These are phyloP conservation scores for Phaeolepiota aurea DNA, from an alignment of 768 basidiomycete species.

Conservation along the genomic window DNA sequence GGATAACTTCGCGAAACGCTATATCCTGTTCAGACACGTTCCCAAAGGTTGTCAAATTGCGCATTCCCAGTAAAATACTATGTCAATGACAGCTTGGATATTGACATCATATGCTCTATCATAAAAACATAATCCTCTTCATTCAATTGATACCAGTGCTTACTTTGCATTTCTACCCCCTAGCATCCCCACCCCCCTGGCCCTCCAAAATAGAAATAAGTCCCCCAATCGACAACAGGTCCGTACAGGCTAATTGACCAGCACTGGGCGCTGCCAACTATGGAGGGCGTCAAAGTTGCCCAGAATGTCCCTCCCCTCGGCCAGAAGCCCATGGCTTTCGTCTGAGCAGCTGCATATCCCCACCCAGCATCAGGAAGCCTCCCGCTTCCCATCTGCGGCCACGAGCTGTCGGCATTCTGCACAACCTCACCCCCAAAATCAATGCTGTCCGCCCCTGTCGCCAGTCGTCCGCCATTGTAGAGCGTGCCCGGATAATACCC, in stretches of 20 bases:
- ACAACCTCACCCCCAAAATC: background rate
- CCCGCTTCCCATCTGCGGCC: background rate
- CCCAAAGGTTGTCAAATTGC: too few relatives aligned
- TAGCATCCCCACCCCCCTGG: background rate
- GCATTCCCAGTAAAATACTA: too few relatives aligned
- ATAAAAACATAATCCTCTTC: too few relatives aligned
- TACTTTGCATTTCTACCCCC: too few relatives aligned
- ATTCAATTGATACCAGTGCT: too few relatives aligned
- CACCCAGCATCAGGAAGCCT: background rate
- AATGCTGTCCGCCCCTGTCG: background rate
- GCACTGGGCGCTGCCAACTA: background rate
- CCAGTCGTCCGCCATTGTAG: background rate
- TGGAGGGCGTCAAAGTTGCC: background rate
- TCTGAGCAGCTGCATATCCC: background rate
- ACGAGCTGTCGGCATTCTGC: background rate
- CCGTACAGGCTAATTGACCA: background rate
- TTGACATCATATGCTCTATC: too few relatives aligned
- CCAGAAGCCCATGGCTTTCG: background rate
- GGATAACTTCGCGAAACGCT: too few relatives aligned
- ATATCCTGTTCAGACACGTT: background rate
- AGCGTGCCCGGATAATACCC: background rate
- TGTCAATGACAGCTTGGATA: too few relatives aligned
- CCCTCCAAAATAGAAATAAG: background rate
- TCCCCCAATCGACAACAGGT: background rate
- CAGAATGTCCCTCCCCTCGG: background rate